phyloP scores from a whole-genome alignment of 2,329 filamentous ascomycete genomes.

The Ceratocystis colombiana region DNA sequence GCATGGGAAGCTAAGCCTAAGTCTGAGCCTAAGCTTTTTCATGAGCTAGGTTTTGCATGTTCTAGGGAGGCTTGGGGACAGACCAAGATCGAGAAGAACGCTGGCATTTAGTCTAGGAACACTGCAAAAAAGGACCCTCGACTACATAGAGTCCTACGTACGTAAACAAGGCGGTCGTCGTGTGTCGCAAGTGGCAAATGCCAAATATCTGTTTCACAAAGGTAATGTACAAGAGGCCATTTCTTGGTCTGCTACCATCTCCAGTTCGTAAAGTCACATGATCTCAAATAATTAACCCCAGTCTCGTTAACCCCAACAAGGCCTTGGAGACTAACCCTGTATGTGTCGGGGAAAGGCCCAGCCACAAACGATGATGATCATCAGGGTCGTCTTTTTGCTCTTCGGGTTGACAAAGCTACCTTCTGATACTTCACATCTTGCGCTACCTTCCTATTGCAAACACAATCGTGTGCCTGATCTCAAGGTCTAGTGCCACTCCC shows the following conservation, averaged over 20 bases:
- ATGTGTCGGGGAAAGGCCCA: neutral
- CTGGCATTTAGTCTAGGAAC: too few species aligned
- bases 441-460: neutral
- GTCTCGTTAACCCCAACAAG: neutral
- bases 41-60: neutral
- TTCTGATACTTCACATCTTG: neutral
- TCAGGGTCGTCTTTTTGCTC: neutral
- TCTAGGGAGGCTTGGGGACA: neutral
- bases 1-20: neutral
- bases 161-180: neutral
- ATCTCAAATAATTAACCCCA: neutral
- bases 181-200: neutral
- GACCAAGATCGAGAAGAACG: too few species aligned
- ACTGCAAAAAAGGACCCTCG: too few species aligned
- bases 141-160: too few species aligned
- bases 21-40: neutral
- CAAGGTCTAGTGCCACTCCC: too few species aligned
- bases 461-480: neutral
- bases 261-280: neutral
- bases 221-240: too few species aligned
- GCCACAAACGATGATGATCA: conserved; percentile 2
- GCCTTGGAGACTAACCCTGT: neutral
- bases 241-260: neutral
- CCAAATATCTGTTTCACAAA: neutral
- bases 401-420: too few species aligned